These are phyloP conservation scores for Pseudocercospora eumusae DNA, from an alignment of 2,329 filamentous ascomycete species.

Conservation along the genomic window DNA sequence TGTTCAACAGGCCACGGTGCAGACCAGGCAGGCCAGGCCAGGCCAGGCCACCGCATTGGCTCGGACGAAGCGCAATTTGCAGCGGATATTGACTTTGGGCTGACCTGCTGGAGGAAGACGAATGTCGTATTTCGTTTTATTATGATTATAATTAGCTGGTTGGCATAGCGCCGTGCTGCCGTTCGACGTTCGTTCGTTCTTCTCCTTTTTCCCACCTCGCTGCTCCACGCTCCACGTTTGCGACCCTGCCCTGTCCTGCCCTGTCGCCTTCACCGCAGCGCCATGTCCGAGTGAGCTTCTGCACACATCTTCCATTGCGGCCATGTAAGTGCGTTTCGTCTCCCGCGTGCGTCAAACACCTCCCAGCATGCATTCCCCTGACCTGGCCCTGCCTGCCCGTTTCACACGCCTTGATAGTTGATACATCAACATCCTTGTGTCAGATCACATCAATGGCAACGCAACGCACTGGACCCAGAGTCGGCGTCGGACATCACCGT, in stretches of 20 bases:
- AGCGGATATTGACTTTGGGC: not conserved
- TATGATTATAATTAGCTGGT: not conserved
- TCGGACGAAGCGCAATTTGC: not conserved
- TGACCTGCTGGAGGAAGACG: too few relatives aligned
- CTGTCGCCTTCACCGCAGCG: not conserved
- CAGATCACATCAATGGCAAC: slow-evolving; percentile 6
- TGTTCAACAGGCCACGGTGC: not conserved
- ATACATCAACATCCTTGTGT: slow-evolving; percentile 5
- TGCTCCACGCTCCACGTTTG: slow-evolving; percentile 6
- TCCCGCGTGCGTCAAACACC: not conserved
- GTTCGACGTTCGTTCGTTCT: too few relatives aligned
- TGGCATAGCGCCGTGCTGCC: not conserved
- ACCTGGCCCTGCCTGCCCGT: slow-evolving; percentile 3
- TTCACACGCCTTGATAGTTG: not conserved
- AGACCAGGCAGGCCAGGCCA: too few relatives aligned
- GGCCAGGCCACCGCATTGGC: slow-evolving; percentile 1
- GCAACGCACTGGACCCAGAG: not conserved
- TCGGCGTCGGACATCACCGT: not conserved
- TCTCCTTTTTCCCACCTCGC: slow-evolving; percentile 9
- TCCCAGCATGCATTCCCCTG: slow-evolving; percentile 7
- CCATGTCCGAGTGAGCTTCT: slow-evolving; percentile 12
- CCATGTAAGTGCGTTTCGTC: not conserved
- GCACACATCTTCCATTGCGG: slow-evolving; percentile 1
- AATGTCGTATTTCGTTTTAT: not conserved
- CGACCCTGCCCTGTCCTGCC: not conserved